Base-by-base conservation (phyloP, 345 rosid species). In the Aethionema arabicum region DNA sequence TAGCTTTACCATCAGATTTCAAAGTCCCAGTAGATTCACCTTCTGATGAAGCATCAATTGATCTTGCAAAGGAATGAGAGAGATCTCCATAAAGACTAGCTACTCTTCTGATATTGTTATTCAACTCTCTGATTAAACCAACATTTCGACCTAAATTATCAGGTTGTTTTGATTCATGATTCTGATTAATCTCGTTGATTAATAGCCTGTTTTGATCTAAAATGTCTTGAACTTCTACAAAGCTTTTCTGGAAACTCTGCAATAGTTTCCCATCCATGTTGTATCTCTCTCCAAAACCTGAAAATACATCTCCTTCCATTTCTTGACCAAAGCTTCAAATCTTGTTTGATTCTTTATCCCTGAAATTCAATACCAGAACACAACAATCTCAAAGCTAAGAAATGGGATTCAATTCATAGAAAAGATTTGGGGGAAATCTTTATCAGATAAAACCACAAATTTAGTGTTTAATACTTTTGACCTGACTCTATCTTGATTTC, bases 81-180 rank as follows among this genome's bases (percentile, higher is more conserved):
- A 88, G 91, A 77, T 86, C 95, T 9, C 90, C 80, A 54, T 91
- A 91, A 53, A 91, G 85, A 70, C 78, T 82, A 59, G 88, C 98
- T 5, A 85, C 95, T 65, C 92, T 79, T 55, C 88, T 85, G 63
- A 91, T 88, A 57, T 91, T 88, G 81, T 82, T 88, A 67, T 91
- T 91, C 37, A 91, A 90, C 80, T 91, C 98, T 73, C 82, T 83
- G 13, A 91, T 91, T 68, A 91, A 70, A 42, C 92, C 92, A 16
- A 91, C 98, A 63, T 88, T 88, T 58, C 90, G 73, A 66, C 83
- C 73, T 74, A 91, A 75, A 73, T 86, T 83, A 48, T 86, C 88
- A 0, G 96, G 95, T 61, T 74, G 77, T 61, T 80, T 91, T 0
- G 98, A 88, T 57, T 88, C 95, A 5, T 91, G 96, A 70, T 91